Base-by-base conservation (phyloP, 441 rosid genomes). In the Hura crepitans region DNA sequence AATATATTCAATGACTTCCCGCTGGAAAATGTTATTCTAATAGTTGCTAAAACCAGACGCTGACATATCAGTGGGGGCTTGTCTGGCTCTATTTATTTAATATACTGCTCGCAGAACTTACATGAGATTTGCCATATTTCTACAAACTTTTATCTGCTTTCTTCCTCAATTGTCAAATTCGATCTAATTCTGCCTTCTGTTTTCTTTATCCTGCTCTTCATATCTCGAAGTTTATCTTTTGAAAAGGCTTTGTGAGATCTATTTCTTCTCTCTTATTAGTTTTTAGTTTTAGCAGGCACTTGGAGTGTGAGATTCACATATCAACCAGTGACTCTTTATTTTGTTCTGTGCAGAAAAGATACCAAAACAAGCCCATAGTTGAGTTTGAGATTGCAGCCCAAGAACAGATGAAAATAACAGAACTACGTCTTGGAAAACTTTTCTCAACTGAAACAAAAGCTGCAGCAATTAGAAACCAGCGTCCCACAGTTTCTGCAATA, bases 401-500 rank as follows among this genome's bases (percentile, higher is more conserved):
- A 72, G 95, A 91, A 80, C 98, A 91, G 75, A 88, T 91, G 98
- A 87, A 89, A 77, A 23, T 93, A 73, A 91, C 81, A 28, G 93
- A 93, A 82, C 79, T 89, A 62, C 91, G 97, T 28, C 87, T 93
- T 15, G 83, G 81, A 55, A 93, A 91, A 77, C 87, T 93, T 61
- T 82, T 91, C 77, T 74, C 85, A 12, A 69, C 78, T 18, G 85
- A 82, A 75, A 76, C 25, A 47, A 72, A 66, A 73, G 70, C 47
- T 72, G 70, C 74, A 30, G 74, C 80, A 18, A 43, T 74, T 57
- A 70, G 65, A 54, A 72, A 72, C 37, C 75, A 70, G 42, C 14
- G 56, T 62, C 60, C 78, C 51, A 65, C 72, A 7, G 43, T 18
- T 33, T 73, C n/a, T 46, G 77, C 75, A 23, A 84, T 84, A 64